phyloP scores from a whole-genome alignment of 176 grass and related monocot species.

The Oropetium thomaeum region DNA sequence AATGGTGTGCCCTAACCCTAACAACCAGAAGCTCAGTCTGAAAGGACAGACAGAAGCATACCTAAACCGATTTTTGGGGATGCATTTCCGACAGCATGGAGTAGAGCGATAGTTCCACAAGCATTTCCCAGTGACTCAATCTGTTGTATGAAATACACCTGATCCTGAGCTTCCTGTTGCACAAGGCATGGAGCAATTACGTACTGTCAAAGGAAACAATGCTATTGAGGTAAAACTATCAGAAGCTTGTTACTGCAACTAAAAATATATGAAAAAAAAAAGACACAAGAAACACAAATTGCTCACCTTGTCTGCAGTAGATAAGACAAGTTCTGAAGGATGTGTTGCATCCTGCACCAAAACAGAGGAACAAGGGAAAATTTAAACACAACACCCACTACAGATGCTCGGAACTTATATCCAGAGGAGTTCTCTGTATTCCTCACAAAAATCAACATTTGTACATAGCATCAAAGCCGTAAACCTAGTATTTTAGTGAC shows the following conservation, averaged over 20 bases:
- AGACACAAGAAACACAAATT: background rate
- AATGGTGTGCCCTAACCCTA: background rate
- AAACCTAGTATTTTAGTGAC: background rate
- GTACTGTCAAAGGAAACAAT: background rate
- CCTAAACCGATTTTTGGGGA: constrained; percentile 57
- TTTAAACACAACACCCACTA: background rate
- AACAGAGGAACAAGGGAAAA: background rate
- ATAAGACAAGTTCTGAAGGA: background rate
- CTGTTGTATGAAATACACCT: constrained; percentile 78
- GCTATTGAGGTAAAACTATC: background rate
- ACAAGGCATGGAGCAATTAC: background rate
- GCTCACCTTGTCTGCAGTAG: constrained; percentile 26
- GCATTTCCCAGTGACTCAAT: constrained; percentile 73
- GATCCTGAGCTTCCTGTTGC: constrained; percentile 34
- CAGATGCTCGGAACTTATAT: background rate
- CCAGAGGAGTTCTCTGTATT: background rate
- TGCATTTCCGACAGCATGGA: constrained; percentile 80
- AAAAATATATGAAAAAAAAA: background rate
- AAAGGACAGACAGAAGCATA: constrained; percentile 17
- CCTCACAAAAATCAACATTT: background rate
- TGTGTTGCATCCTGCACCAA: background rate
- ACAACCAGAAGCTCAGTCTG: background rate
- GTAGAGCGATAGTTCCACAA: constrained; percentile 82
- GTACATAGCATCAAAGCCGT: background rate
- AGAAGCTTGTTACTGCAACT: background rate